Conservation (phyloP, 1,139 yeast species). For the Geotrichum aggregatum region DNA sequence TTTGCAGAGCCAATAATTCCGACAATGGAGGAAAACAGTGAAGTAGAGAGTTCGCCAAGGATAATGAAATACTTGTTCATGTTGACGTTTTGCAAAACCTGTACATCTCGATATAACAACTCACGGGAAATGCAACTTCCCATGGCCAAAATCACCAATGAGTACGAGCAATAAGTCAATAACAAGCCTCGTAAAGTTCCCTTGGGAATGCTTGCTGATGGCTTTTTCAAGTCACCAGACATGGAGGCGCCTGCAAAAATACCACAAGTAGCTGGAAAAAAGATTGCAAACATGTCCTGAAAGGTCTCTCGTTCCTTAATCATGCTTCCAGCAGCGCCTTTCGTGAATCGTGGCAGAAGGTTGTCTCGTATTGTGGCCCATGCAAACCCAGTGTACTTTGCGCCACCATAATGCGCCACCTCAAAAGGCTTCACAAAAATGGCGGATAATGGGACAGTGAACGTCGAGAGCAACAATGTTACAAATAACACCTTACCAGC, state of each 20-base stretch:
- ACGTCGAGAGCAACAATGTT: conserved; percentile 63
- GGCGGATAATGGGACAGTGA: conserved; percentile 78
- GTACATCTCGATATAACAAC: conserved; percentile 69
- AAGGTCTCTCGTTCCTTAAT: conserved; percentile 65
- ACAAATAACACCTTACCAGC: conserved; percentile 76
- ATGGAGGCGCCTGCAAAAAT: conserved; percentile 98
- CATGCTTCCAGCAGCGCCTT: conserved; percentile 89
- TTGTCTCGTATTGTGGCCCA: conserved; percentile 63
- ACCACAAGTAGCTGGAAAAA: conserved; percentile 97
- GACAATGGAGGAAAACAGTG: conserved; percentile 86
- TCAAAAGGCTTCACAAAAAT: conserved; percentile 59
- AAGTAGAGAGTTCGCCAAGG: conserved; percentile 86
- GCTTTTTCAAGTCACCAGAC: conserved; percentile 90
- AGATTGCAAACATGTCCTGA: conserved; percentile 82
- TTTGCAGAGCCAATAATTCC: conserved; percentile 95
- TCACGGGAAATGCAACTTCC: conserved; percentile 78
- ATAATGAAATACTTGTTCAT: conserved; percentile 64
- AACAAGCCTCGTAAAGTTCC: conserved; percentile 83
- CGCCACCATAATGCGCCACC: conserved; percentile 43
- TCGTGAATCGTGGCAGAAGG: conserved; percentile 71
- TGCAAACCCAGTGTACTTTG: conserved; percentile 67
- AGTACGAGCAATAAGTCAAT: conserved; percentile 69
- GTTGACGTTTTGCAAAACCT: conserved; percentile 77
- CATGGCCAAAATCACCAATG: conserved; percentile 70
- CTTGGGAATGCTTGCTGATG: conserved; percentile 81